Evolutionary conservation across 441 rosid genomes (phyloP), one percentile per base, ranked within the genome.

Genomic region (Croton laevigatus): DNA sequence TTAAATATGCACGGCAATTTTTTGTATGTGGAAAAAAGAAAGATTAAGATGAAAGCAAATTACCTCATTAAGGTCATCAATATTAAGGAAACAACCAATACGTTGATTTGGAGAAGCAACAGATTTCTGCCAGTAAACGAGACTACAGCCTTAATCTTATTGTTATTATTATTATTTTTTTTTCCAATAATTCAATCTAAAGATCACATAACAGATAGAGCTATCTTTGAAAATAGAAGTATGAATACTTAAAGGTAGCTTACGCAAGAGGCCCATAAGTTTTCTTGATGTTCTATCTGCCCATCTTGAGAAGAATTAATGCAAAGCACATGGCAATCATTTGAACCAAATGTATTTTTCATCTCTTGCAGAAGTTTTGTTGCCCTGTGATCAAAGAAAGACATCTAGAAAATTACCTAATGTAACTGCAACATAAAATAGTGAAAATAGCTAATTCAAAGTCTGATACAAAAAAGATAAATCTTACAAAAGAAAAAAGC

Each of bases 231-330:
- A 73, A 65, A 70, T 69, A 59, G 10, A 16, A 53, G 70, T 71
- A 49, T 62, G 12, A 38, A 67, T 75, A 70, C 71, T 59, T 53
- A 23, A 73, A 84, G 81, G 76, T 62, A 74, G 74, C 97, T 77
- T 85, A 93, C 99, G 76, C 68, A 79, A 61, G 78, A 73, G 74
- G 81, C 83, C 97, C 99, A 91, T 36, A 90, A 93, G 76, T 84
- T 91, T 60, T 86, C 85, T 78, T 78, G 81, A 82, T 84, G 91
- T 71, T 89, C 91, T 38, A 83, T 74, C 64, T 68, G 73, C 75
- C 89, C 91, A 77, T 88, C 93, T 80, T 79, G 82, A 76, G 98
- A 89, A 80, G 99, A 96, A 82, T 96, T 93, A 69, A 95, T 86
- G 82, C 96, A 88, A 62, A 96, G 96, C 78, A 93, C 74, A 71